Percentiles rank a stretch among this genome's conserved stretches.
Evolutionary conservation across 2,329 filamentous ascomycete species (phyloP).

Genomic region (Fusarium concolor): DNA sequence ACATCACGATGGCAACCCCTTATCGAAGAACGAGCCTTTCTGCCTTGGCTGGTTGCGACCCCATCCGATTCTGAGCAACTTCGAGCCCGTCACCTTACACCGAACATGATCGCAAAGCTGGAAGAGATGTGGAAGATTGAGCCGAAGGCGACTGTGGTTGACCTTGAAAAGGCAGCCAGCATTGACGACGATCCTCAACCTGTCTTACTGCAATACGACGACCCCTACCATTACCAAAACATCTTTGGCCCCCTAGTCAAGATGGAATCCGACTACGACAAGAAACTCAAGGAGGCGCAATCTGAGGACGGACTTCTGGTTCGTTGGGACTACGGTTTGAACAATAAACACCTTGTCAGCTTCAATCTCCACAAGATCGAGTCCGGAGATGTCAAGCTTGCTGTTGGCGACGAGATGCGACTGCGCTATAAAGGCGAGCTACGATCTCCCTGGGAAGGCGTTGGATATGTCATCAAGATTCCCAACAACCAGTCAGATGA

Average conservation of each 20-base stretch:
- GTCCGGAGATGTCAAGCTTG: slow-evolving; percentile 96
- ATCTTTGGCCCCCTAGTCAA: slow-evolving; percentile 98
- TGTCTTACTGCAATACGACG: slow-evolving; percentile 92
- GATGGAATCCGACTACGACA: slow-evolving; percentile 99
- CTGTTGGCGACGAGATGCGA: slow-evolving; percentile 98
- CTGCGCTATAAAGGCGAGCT: slow-evolving; percentile 96
- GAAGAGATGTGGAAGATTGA: slow-evolving; percentile 99
- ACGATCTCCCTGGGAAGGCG: slow-evolving; percentile 92
- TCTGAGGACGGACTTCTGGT: slow-evolving; percentile 96
- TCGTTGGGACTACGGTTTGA: slow-evolving; percentile 93
- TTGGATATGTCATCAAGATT: slow-evolving; percentile 99
- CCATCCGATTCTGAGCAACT: slow-evolving; percentile 96
- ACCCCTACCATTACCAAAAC: slow-evolving; percentile 98
- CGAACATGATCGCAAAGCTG: slow-evolving; percentile 93
- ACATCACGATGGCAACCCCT: slow-evolving; percentile 97
- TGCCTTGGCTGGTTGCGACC: slow-evolving; percentile 90
- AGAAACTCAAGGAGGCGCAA: slow-evolving; percentile 97
- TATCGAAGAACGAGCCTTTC: slow-evolving; percentile 95
- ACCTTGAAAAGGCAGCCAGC: slow-evolving; percentile 89
- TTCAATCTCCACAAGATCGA: slow-evolving; percentile 98
- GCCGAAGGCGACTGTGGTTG: slow-evolving; percentile 84
- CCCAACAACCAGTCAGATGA: slow-evolving; percentile 99
- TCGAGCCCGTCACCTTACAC: slow-evolving; percentile 90
- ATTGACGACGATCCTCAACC: slow-evolving; percentile 96
- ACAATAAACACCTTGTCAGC: slow-evolving; percentile 96